Base-by-base conservation (phyloP, 768 basidiomycete species). In the Podaxis rugospora region DNA sequence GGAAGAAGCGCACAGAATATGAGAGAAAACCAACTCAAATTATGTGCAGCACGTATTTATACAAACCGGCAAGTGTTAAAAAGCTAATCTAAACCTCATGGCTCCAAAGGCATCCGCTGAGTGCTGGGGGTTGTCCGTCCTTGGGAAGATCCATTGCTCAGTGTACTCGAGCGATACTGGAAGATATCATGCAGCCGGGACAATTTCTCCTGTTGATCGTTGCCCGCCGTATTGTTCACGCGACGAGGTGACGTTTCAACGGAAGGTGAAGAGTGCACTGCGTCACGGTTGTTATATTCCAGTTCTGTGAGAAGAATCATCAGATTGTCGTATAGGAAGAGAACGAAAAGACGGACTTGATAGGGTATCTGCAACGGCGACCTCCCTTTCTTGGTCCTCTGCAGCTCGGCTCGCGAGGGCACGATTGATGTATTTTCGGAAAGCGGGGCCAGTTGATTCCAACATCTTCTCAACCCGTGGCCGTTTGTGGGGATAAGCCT, bases 361-460 rank as follows among this genome's bases (percentile, higher is more conserved):
- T 44, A 93, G 70, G 1, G 91, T 92, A 66, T 90, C 85, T n/a
- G 89, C 83, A n/a, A 93, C 90, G 6, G 87, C 90, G 32, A 83
- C 86, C 55, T 86, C 83, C 66, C 91, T 77, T 71, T 93, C 91
- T 65, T 89, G 81, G 66, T 95, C 93, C 67, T 94, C 91, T 9
- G 89, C 87, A n/a, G 91, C 92, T 58, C 93, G 81, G 69, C 86
- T 94, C 0, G 92, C 93, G 23, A 95, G 74, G 1, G 94, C 93
- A 49, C 93, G 85, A 36, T 86, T 90, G 66, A 95, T 92, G 68
- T 96, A 96, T 68, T 94, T 94, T 53, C 92, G 84, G 78, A 95
- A 96, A 5, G 91, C 91, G 18, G 90, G 83, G 1, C 93, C 93
- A 0, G 94, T 95, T 0, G 90, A 87, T 67, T 94, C 91, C 21